Conservation (phyloP, 169 alveolate genomes). For the Miamiensis avidus region DNA sequence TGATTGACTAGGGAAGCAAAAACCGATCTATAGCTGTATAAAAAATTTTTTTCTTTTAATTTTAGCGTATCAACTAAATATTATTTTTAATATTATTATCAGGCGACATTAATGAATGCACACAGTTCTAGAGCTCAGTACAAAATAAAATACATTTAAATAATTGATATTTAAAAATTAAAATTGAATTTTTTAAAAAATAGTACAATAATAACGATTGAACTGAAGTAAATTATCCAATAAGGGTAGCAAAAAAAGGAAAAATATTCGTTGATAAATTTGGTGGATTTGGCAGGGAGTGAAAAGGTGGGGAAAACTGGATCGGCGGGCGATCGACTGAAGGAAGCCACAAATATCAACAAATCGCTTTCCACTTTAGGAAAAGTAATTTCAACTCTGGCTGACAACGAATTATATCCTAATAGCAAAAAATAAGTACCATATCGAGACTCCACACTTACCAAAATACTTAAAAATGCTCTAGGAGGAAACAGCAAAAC, state of each 20-base stretch:
- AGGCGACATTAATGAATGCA: conserved; percentile 91
- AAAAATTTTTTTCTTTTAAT: too few relatives aligned
- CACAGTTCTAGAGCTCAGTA: conserved; percentile 85
- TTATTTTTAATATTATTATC: too few relatives aligned
- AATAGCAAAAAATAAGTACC: conserved; percentile 85
- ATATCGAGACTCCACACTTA: conserved; percentile 90
- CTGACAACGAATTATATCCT: conserved; percentile 89
- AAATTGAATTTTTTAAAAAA: too few relatives aligned
- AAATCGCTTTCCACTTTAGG: conserved; percentile 87
- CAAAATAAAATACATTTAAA: too few relatives aligned
- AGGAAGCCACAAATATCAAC: conserved; percentile 90
- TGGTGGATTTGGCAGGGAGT: conserved; percentile 92
- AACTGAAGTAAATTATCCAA: conserved; percentile 75
- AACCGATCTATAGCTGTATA: conserved; percentile 93
- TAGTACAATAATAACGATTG: conserved; percentile 86
- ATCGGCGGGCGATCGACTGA: conserved; percentile 90
- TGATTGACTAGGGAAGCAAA: conserved; percentile 87
- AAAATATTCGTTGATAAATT: conserved; percentile 79
- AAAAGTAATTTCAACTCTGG: conserved; percentile 85
- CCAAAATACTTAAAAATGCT: conserved; percentile 91
- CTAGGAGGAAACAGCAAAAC: conserved; percentile 92
- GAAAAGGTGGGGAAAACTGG: conserved; percentile 89
- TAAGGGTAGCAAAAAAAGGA: conserved; percentile 64
- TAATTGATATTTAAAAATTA: too few relatives aligned
- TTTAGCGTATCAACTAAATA: too few relatives aligned